A percentile compares a stretch with the other conserved stretches of the same genome.
phyloP scores from a whole-genome alignment of 257 asterid species.

The Eucommia ulmoides region DNA sequence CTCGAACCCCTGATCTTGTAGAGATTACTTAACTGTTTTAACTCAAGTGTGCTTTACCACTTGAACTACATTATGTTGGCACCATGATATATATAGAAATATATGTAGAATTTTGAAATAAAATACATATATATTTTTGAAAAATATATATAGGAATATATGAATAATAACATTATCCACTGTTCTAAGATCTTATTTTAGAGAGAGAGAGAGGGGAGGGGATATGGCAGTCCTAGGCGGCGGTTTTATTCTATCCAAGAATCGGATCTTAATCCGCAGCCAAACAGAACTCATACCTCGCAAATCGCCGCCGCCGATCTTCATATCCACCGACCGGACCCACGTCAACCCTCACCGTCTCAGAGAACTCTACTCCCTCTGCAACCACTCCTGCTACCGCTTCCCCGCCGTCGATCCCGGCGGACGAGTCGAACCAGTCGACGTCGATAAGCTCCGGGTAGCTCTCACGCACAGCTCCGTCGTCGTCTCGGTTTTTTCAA shows the following conservation, averaged over 20 bases:
- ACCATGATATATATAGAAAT: no score
- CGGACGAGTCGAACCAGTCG: conserved; percentile 56
- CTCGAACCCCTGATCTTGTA: no score
- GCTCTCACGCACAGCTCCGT: conserved; percentile 70
- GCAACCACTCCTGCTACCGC: conserved; percentile 86
- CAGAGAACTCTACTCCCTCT: conserved; percentile 43
- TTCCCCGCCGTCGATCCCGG: conserved; percentile 45
- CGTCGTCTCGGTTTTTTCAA: conserved; percentile 62
- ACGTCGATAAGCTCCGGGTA: conserved; percentile 41
- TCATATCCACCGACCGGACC: conserved; percentile 49
- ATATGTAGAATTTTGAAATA: no score
- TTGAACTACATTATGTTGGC: no score
- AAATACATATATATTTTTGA: no score
- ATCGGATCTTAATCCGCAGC: conserved; percentile 10
- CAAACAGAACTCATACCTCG: no score
- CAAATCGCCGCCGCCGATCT: conserved; percentile 37
- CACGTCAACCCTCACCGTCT: conserved; percentile 41
- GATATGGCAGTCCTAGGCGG: conserved; percentile 7
- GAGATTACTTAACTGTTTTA: no score
- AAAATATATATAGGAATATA: no score
- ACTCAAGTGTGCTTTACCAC: no score
- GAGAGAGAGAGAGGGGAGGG: neutral
- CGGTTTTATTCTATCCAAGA: conserved; percentile 44
- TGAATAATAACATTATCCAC: no score
- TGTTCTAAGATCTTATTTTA: no score